Evolutionary conservation across 1,139 yeast species (phyloP), one percentile per base, ranked within the genome.

Genomic region (Pichia sp.): DNA sequence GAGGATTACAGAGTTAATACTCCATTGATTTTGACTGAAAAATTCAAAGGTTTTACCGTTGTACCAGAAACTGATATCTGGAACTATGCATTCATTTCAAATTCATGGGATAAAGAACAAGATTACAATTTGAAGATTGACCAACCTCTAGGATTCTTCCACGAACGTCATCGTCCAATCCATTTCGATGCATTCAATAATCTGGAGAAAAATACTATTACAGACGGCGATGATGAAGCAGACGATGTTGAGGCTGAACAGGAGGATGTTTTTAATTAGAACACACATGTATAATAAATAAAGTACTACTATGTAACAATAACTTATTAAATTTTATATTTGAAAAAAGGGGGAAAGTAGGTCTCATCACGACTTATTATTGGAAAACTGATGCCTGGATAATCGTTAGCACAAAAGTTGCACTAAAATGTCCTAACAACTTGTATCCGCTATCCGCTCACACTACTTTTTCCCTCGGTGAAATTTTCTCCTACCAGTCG

Each of bases 41-140:
- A 83, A 48, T 75, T 89, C 45, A 75, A 77, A 62, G 99, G 99
- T 4, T 85, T 83, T 52, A 91, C 88, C 65, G 66, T 88, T 68
- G 96, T 90, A 1, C 99, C 99, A 1, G 84, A 80, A 34, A 85
- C 85, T 40, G 83, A 81, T 47, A 65, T 90, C 32, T 93, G 99
- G 99, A 93, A 93, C 64, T 90, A 85, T 63, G 78, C 94, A 4
- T 93, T 94, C 60, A 76, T 89, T 68, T 95, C 97, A 3, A 85
- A 95, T 2, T 77, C 86, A 12, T 94, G 95, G 85, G 82, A 77
- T 58, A 70, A 81, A 4, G 76, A 76, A 32, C 67, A 77, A 46
- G 72, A 70, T n/a, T 89, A 77, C 58, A 80, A 72, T 18, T 63
- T 91, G 63, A 87, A 85, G 63, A 59, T 86, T 44, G 97, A 88